Evolutionary conservation across 148 eudicot genomes (phyloP).

Genomic region (Cornus kousa): DNA sequence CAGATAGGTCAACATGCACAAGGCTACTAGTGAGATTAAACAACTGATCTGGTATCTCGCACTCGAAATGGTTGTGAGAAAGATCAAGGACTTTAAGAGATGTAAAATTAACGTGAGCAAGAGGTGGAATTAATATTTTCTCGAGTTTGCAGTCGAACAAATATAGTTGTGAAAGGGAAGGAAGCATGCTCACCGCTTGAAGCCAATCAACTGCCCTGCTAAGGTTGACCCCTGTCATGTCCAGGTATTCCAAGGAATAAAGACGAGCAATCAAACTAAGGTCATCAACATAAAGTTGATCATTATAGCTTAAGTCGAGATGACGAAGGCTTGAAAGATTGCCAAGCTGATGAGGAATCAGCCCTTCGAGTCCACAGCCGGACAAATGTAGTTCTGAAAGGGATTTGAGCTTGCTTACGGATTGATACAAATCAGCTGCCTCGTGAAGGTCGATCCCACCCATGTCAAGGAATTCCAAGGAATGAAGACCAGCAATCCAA

Average conservation of each 20-base stretch:
- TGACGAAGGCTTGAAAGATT: no score
- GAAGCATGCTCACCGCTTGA: not conserved
- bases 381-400: no score
- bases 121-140: not conserved
- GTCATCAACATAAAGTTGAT: no score
- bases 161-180: not conserved
- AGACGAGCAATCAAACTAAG: no score
- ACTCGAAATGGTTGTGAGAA: not conserved
- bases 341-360: no score
- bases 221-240: not conserved
- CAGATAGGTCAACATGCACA: not conserved
- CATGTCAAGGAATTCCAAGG: no score
- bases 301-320: no score
- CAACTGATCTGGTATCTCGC: not conserved
- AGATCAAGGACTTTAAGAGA: slow-evolving; percentile 2
- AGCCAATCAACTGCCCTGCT: not conserved
- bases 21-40: slow-evolving; percentile 3
- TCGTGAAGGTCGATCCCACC: no score
- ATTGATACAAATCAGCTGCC: no score
- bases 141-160: not conserved
- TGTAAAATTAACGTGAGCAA: not conserved
- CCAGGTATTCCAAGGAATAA: not conserved
- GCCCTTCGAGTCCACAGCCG: no score
- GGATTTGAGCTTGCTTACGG: not conserved
- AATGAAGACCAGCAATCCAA: no score